These are phyloP conservation scores for Phytophthora citrophthora DNA, from an alignment of 352 stramenopile genomes.

Conservation along the genomic window DNA sequence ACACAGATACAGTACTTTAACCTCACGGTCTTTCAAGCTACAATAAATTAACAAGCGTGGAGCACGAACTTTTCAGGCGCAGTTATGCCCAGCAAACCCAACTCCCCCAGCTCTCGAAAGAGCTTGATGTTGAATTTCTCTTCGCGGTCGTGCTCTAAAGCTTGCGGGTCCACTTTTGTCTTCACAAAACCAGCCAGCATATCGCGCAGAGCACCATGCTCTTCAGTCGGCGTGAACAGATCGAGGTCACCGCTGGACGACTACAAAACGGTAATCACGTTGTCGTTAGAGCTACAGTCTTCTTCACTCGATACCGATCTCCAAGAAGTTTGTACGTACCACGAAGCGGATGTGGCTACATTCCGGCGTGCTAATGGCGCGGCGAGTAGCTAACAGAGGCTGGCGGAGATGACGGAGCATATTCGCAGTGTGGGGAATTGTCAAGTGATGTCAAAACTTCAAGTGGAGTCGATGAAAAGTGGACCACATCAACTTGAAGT, in stretches of 20 bases:
- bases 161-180: conserved; percentile 97
- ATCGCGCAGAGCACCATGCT: conserved; percentile 90
- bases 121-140: conserved; percentile 98
- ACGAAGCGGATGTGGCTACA: conserved; percentile 17
- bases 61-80: conserved; percentile 92
- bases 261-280: conserved; percentile 9
- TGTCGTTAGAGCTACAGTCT: conserved; percentile 2
- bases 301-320: not conserved
- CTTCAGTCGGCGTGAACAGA: conserved; percentile 89
- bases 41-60: not conserved
- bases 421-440: conserved; percentile 9
- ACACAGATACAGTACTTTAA: not conserved
- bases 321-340: conserved; percentile 21
- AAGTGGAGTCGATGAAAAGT: conserved; percentile 20
- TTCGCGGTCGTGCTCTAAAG: conserved; percentile 94
- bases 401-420: conserved; percentile 43
- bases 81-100: conserved; percentile 97
- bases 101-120: conserved; percentile 94
- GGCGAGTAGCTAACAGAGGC: conserved; percentile 22
- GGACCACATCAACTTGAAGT: conserved; percentile 41
- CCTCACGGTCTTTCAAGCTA: not conserved
- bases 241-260: conserved; percentile 52
- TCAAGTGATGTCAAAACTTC: conserved; percentile 32
- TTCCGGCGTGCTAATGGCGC: conserved; percentile 12
- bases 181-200: conserved; percentile 96